A percentile compares a stretch with the other conserved stretches of the same genome.
Evolutionary conservation across 352 stramenopile genomes (phyloP).

Genomic region (Globisporangium paroecandrum): DNA sequence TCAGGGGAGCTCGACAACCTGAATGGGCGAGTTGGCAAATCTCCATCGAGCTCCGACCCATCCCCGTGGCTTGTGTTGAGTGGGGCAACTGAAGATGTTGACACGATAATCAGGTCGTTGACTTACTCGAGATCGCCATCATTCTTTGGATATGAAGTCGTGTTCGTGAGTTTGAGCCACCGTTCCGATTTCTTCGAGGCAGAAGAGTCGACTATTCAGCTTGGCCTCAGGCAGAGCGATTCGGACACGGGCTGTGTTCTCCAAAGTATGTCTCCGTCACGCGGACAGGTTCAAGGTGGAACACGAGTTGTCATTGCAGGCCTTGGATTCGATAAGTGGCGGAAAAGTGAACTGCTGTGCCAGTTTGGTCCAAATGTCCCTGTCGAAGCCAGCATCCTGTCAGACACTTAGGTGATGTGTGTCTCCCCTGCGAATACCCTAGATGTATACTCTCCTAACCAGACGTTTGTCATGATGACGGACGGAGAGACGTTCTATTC

Average conservation of each 20-base stretch:
- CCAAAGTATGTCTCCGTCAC: constrained; percentile 24
- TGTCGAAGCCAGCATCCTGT: constrained; percentile 28
- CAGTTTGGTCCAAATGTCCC: constrained; percentile 47
- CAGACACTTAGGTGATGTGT: constrained; percentile 42
- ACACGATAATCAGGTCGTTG: constrained; percentile 38
- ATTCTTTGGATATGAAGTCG: constrained; percentile 59
- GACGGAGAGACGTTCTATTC: constrained; percentile 51
- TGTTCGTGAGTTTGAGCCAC: constrained; percentile 56
- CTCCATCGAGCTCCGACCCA: constrained; percentile 23
- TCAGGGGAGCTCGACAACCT: constrained; percentile 14
- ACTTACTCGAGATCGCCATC: constrained; percentile 38
- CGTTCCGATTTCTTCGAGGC: constrained; percentile 32
- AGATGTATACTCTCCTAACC: constrained; percentile 17
- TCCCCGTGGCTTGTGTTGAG: constrained; percentile 33
- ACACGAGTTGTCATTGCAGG: constrained; percentile 43
- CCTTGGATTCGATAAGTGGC: constrained; percentile 32
- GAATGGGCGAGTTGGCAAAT: constrained; percentile 21
- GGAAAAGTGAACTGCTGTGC: constrained; percentile 33
- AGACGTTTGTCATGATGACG: constrained; percentile 55
- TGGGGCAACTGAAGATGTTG: constrained; percentile 32
- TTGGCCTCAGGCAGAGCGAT: constrained; percentile 33
- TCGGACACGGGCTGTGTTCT: constrained; percentile 25
- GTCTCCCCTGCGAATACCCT: constrained; percentile 27
- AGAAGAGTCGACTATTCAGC: constrained; percentile 43
- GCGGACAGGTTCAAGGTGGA: constrained; percentile 34